Evolutionary conservation across 1,284 basidiomycete species (phyloP), one percentile per base, ranked within the genome.

Genomic region (Fomitopsis palustris): DNA sequence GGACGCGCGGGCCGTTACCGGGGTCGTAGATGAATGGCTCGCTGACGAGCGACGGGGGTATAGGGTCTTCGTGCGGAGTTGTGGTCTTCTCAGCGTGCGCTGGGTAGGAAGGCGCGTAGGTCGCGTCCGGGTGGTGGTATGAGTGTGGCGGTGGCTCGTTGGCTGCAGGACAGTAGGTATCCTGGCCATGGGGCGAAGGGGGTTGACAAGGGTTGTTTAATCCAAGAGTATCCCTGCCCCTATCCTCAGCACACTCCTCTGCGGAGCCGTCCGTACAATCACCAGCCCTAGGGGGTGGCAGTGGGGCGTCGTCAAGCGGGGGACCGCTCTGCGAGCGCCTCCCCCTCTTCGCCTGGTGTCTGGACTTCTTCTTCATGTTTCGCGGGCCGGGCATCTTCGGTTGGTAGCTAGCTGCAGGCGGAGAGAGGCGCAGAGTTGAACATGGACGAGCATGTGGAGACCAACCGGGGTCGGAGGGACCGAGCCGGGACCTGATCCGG

Each of bases 1-100:
- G 79, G 5, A 92, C 87, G 55, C 88, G 86, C 9, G 88, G 87
- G 0, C 90, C 90, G 62, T 85, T 88, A 27, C 90, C 90, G 1
- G 87, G 86, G 69, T 92, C 85, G 61, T 88, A 74, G 33, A 92
- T 88, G 65, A 84, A 85, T 2, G 86, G 86, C 29, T 71, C 66
- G 56, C 73, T 67, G 25, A 71, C 68, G 35, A 75, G 62, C 0
- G 70, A 37, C 0, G 66, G 63, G 37, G 69, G 66, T 25, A 65
- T 67, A 4, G 64, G 41, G 6, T 52, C 21, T 9, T 37, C 35
- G 16, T 8, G 10, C 3, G 16, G 3, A 37, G 12, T n/a, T n/a
- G 29, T 64, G 53, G 42, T 55, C 57, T 25, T 49, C 49, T 7
- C 19, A 17, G 29, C 21, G 10, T 21, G 25, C n/a, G 6, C 10